Evolutionary conservation across 2,329 filamentous ascomycete genomes (phyloP), one percentile per base, ranked within the genome.

Genomic region (Colletotrichum lini): DNA sequence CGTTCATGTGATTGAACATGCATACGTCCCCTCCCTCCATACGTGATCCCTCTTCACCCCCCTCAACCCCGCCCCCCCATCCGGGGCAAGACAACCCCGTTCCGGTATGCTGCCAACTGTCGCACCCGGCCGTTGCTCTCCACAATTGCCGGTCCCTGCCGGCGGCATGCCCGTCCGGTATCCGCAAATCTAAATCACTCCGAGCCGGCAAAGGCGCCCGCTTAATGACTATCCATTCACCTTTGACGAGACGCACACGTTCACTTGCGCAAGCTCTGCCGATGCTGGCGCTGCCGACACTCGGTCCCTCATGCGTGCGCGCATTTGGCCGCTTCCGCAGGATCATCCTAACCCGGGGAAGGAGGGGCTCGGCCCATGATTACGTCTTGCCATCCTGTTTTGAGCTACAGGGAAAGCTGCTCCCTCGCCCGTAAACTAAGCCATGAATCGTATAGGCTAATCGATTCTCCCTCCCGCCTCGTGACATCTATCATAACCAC

Each of bases 61-160:
- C 21, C 26, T 18, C n/a, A n/a, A n/a, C n/a, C n/a, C 12, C 18
- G 44, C n/a, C 38, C 58, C 57, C 18, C 26, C 10, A 3, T 26
- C 15, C 57, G 42, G 44, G 44, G 38, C 6, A 21, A 38, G 42
- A 3, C 16, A 10, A n/a, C 15, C 21, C n/a, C 16, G 35, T 23
- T 26, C 58, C 58, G 58, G 45, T 2, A 35, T n/a, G 30, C n/a
- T 40, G 6, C n/a, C n/a, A 23, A n/a, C 53, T 35, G n/a, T n/a
- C 30, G 38, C n/a, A 18, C 6, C 45, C 59, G 59, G 45, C 15
- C 12, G 10, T 40, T 10, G 1, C 38, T 42, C 35, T 62, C 59
- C 59, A 62, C 30, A 62, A 42, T 62, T 52, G 7, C 35, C 59
- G 45, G 59, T 15, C 35, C 23, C 30, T 10, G 8, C 21, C 18